Evolutionary conservation across 441 rosid species (phyloP).

Genomic region (Pelargonium australe): DNA sequence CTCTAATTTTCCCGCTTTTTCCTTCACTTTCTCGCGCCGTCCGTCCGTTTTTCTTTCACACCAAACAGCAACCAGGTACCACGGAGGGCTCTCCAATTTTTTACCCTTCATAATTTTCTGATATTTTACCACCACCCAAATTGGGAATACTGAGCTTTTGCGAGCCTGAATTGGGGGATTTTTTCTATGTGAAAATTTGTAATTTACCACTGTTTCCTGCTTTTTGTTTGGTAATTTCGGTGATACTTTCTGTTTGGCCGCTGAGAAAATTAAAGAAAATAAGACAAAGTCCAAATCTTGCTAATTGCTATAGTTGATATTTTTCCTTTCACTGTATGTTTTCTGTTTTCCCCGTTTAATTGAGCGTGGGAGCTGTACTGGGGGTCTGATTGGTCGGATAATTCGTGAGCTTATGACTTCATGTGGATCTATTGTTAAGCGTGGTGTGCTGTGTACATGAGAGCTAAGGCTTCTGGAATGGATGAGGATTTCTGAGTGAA

Average conservation of each 20-base stretch:
- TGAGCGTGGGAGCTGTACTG: neutral
- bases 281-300: neutral
- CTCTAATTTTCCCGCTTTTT: constrained; percentile 16
- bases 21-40: neutral
- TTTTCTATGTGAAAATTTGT: neutral
- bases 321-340: neutral
- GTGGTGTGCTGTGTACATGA: neutral
- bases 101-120: neutral
- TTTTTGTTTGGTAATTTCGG: neutral
- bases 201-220: neutral
- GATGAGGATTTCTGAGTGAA: neutral
- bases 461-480: constrained; percentile 11
- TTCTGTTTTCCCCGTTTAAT: neutral
- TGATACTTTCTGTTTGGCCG: constrained; percentile 13
- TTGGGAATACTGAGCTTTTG: neutral
- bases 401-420: constrained; percentile 3
- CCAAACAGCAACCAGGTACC: neutral
- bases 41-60: neutral
- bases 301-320: no score
- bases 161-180: neutral
- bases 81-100: neutral
- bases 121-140: neutral
- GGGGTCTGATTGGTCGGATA: neutral
- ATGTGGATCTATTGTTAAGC: constrained; percentile 5
- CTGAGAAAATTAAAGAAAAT: constrained; percentile 8